Conservation (phyloP, 805 yeast species). For the Millerozyma acaciae region DNA sequence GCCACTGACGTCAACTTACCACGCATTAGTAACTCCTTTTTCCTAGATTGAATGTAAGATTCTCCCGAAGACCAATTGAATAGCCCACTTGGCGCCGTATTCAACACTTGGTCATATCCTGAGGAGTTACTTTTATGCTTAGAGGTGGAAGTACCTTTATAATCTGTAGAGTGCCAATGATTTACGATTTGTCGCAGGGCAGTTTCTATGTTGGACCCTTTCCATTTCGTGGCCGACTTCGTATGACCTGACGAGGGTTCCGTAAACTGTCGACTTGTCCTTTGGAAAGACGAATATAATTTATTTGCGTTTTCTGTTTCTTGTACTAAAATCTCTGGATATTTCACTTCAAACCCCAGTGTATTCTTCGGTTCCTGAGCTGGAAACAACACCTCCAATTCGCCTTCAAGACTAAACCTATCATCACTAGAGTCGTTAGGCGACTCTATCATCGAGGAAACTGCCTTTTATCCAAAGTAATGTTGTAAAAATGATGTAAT, state of each 20-base stretch:
- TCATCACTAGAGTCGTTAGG: no score
- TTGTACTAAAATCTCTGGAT: slow-evolving; percentile 36
- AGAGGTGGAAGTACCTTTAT: slow-evolving; percentile 6
- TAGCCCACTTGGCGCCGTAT: slow-evolving; percentile 20
- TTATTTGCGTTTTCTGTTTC: slow-evolving; percentile 23
- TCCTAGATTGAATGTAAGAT: slow-evolving; percentile 31
- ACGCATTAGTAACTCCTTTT: slow-evolving; percentile 18
- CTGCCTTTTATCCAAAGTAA: no score
- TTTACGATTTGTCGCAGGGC: slow-evolving; percentile 18
- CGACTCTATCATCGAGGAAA: no score
- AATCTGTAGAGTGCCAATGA: slow-evolving; percentile 18
- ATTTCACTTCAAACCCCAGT: slow-evolving; percentile 6
- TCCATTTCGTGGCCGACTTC: no score
- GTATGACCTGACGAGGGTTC: no score
- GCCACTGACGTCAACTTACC: background rate
- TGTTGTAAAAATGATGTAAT: no score
- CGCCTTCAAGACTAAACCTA: no score
- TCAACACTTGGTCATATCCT: slow-evolving; percentile 3
- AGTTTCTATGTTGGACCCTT: slow-evolving; percentile 25
- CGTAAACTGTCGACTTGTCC: slow-evolving; percentile 32
- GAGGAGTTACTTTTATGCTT: slow-evolving; percentile 2
- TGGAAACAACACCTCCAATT: no score
- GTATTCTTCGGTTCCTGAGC: no score
- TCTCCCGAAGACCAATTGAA: slow-evolving; percentile 44
- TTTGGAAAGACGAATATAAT: slow-evolving; percentile 30